phyloP scores from a whole-genome alignment of 495 filamentous ascomycete species.

The Astrothelium macrocarpum region DNA sequence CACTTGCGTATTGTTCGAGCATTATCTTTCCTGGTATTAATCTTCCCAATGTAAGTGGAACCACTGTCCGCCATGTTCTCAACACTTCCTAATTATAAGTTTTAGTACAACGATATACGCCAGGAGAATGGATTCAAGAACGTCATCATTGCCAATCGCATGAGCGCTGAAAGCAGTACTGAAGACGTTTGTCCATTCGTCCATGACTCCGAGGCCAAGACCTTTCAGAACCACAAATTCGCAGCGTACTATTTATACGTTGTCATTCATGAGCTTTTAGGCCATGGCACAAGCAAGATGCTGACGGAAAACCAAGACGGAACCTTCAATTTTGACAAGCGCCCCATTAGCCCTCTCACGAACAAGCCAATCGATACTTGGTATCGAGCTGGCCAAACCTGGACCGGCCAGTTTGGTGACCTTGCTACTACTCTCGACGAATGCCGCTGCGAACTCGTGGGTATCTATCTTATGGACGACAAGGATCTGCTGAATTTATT shows the following conservation, averaged over 20 bases:
- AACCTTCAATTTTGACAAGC: conserved; percentile 39
- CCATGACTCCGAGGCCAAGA: conserved; percentile 28
- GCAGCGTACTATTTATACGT: conserved; percentile 35
- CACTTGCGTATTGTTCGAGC: conserved; percentile 36
- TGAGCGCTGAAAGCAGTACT: conserved; percentile 32
- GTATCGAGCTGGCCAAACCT: conserved; percentile 42
- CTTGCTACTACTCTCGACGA: conserved; percentile 41
- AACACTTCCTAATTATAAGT: conserved; percentile 1
- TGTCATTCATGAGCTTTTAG: conserved; percentile 39
- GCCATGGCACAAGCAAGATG: conserved; percentile 37
- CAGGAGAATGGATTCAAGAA: conserved; percentile 41
- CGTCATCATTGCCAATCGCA: conserved; percentile 39
- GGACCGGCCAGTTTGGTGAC: conserved; percentile 38
- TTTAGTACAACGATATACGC: conserved; percentile 41
- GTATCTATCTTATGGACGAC: conserved; percentile 37
- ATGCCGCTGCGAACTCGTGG: conserved; percentile 39
- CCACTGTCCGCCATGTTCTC: background rate
- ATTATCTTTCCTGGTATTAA: conserved; percentile 37
- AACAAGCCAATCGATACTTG: conserved; percentile 35
- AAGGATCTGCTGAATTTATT: conserved; percentile 34
- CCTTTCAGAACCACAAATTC: conserved; percentile 33
- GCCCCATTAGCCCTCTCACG: conserved; percentile 38
- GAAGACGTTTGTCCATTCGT: conserved; percentile 32
- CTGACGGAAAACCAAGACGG: conserved; percentile 22
- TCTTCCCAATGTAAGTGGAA: conserved; percentile 34